These are phyloP conservation scores for Fusarium begoniae DNA, from an alignment of 2,329 filamentous ascomycete genomes.

Conservation along the genomic window DNA sequence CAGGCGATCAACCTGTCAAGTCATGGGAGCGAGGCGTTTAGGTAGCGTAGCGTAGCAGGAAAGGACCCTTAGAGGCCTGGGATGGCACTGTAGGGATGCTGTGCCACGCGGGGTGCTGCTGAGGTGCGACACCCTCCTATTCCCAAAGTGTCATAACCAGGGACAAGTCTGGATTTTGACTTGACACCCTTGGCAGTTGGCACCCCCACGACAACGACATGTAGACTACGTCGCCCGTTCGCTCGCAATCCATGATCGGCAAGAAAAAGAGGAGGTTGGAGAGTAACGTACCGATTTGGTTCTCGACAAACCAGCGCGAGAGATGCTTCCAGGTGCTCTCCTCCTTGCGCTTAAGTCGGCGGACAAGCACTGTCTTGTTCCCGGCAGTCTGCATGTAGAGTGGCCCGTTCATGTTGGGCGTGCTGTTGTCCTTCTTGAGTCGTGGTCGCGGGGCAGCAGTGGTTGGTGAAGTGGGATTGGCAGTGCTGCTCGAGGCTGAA, in stretches of 20 bases:
- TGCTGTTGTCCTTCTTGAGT: slow-evolving; percentile 47
- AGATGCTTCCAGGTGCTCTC: slow-evolving; percentile 69
- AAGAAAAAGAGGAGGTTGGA: slow-evolving; percentile 15
- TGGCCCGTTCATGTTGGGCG: slow-evolving; percentile 62
- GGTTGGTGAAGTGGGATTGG: slow-evolving; percentile 26
- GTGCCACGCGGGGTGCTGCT: slow-evolving; percentile 39
- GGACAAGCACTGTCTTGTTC: slow-evolving; percentile 63
- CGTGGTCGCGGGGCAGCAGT: slow-evolving; percentile 39
- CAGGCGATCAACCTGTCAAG: slow-evolving; percentile 21
- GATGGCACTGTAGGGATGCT: slow-evolving; percentile 21
- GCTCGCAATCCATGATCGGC: slow-evolving; percentile 2
- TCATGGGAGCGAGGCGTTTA: slow-evolving; percentile 25
- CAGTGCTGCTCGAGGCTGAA: slow-evolving; percentile 11
- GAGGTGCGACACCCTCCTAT: slow-evolving; percentile 23
- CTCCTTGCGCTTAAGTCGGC: slow-evolving; percentile 68
- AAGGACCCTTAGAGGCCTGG: slow-evolving; percentile 21
- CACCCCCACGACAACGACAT: slow-evolving; percentile 1
- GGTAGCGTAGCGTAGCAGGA: slow-evolving; percentile 18
- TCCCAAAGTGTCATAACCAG: slow-evolving; percentile 14
- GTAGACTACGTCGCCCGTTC: not conserved
- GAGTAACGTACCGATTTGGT: slow-evolving; percentile 76
- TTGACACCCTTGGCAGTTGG: slow-evolving; percentile 13
- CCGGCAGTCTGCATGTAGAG: slow-evolving; percentile 64
- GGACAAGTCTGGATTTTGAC: slow-evolving; percentile 18
- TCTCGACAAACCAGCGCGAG: slow-evolving; percentile 76